Conservation (phyloP, 805 yeast species). For the Metschnikowia cerradonensis region DNA sequence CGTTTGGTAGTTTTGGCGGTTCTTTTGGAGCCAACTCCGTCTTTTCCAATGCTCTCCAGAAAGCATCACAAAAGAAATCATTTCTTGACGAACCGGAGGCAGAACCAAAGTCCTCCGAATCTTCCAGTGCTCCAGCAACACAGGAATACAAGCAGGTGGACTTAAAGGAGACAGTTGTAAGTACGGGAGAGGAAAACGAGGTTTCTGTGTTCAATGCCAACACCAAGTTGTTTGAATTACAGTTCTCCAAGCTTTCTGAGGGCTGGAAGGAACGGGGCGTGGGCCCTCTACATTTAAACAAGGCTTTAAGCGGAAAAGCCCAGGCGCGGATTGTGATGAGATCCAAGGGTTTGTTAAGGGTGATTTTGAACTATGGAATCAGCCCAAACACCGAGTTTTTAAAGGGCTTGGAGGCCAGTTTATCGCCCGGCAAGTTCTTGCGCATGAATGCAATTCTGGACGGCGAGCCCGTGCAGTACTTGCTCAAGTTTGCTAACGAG, state of each 20-base stretch:
- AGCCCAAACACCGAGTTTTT: constrained; percentile 56
- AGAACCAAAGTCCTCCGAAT: constrained; percentile 9
- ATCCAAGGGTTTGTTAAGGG: constrained; percentile 78
- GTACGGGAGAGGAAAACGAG: constrained; percentile 92
- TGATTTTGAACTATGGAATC: constrained; percentile 73
- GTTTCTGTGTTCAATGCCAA: constrained; percentile 60
- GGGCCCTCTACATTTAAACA: constrained; percentile 81
- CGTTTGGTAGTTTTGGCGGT: constrained; percentile 18
- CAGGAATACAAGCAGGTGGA: constrained; percentile 55
- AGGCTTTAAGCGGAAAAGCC: constrained; percentile 29
- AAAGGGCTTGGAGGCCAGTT: constrained; percentile 83
- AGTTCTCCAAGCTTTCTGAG: constrained; percentile 55
- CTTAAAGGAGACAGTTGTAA: constrained; percentile 48
- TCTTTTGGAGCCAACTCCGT: constrained; percentile 46
- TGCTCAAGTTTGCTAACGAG: constrained; percentile 65
- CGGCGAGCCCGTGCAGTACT: constrained; percentile 74
- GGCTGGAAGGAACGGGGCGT: constrained; percentile 98
- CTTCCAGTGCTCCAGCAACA: constrained; percentile 24
- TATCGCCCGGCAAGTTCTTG: constrained; percentile 77
- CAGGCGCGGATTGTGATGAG: constrained; percentile 82
- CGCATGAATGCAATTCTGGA: constrained; percentile 68
- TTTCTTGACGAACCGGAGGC: constrained; percentile 46
- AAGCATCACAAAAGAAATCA: constrained; percentile 49
- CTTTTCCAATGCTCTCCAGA: constrained; percentile 54
- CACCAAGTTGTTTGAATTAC: constrained; percentile 75